Evolutionary conservation across 2,329 filamentous ascomycete species (phyloP).

Genomic region (Teratosphaeria pseudoeucalypti): DNA sequence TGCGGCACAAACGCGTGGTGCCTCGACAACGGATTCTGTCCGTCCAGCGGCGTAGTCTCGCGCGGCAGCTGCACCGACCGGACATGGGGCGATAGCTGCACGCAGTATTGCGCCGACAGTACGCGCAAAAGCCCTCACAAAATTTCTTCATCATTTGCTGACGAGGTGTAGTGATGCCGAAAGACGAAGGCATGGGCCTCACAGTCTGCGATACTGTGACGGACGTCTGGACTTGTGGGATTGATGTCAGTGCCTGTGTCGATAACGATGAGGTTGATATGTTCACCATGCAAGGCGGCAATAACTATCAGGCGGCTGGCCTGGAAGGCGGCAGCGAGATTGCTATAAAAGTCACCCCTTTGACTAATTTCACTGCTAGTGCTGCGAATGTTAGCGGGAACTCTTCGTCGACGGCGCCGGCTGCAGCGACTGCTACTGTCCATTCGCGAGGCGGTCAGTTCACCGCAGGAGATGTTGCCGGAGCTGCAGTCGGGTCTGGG

Average conservation of each 20-base stretch:
- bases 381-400: background rate
- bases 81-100: background rate
- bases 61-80: constrained; percentile 1
- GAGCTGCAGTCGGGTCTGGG: background rate
- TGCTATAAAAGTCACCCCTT: background rate
- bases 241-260: background rate
- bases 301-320: background rate
- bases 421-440: background rate
- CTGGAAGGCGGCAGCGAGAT: background rate
- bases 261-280: background rate
- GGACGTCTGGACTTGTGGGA: background rate
- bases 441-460: background rate
- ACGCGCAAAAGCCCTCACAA: background rate
- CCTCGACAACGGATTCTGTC: constrained; percentile 1
- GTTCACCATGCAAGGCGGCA: background rate
- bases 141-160: background rate
- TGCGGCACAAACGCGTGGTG: background rate
- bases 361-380: background rate
- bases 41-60: background rate
- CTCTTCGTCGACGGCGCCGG: background rate
- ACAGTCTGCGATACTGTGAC: background rate
- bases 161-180: background rate
- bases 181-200: background rate
- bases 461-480: background rate
- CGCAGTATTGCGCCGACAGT: background rate